phyloP scores from a whole-genome alignment of 495 filamentous ascomycete genomes.

The Aspergillus ostianus region DNA sequence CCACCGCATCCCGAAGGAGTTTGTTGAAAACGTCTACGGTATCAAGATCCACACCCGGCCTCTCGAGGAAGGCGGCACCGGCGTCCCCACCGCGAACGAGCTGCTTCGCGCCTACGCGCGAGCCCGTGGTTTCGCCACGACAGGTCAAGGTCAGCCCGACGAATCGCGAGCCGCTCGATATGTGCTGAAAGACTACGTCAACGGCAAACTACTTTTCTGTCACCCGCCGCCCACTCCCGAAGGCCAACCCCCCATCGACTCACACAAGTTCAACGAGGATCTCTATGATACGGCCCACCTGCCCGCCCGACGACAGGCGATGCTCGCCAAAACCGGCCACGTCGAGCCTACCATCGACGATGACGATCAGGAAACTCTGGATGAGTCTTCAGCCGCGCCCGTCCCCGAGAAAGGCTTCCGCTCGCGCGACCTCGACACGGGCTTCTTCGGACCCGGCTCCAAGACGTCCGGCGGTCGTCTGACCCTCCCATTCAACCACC shows the following conservation, averaged over 20 bases:
- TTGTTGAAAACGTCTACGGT: slow-evolving; percentile 89
- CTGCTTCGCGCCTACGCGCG: slow-evolving; percentile 81
- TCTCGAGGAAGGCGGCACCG: slow-evolving; percentile 89
- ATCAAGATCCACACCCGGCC: slow-evolving; percentile 82
- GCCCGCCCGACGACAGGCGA: slow-evolving; percentile 62
- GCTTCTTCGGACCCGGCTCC: slow-evolving; percentile 74
- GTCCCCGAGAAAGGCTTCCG: slow-evolving; percentile 56
- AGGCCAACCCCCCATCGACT: slow-evolving; percentile 61
- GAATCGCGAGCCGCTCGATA: slow-evolving; percentile 88
- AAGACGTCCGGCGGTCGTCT: slow-evolving; percentile 62
- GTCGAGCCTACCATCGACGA: slow-evolving; percentile 42
- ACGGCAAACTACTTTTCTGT: slow-evolving; percentile 88
- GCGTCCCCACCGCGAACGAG: slow-evolving; percentile 83
- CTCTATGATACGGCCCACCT: slow-evolving; percentile 80
- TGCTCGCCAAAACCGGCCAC: slow-evolving; percentile 46
- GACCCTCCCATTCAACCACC: slow-evolving; percentile 77
- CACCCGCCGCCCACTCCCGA: slow-evolving; percentile 69
- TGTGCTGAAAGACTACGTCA: slow-evolving; percentile 96
- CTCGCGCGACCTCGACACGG: slow-evolving; percentile 73
- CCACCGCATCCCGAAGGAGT: slow-evolving; percentile 82
- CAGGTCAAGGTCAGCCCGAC: slow-evolving; percentile 85
- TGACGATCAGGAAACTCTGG: slow-evolving; percentile 29
- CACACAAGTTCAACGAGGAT: slow-evolving; percentile 77
- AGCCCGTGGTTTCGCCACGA: slow-evolving; percentile 84
- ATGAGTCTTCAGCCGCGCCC: slow-evolving; percentile 10